phyloP scores from a whole-genome alignment of 768 basidiomycete genomes.

The Leccinum longicurvipes region DNA sequence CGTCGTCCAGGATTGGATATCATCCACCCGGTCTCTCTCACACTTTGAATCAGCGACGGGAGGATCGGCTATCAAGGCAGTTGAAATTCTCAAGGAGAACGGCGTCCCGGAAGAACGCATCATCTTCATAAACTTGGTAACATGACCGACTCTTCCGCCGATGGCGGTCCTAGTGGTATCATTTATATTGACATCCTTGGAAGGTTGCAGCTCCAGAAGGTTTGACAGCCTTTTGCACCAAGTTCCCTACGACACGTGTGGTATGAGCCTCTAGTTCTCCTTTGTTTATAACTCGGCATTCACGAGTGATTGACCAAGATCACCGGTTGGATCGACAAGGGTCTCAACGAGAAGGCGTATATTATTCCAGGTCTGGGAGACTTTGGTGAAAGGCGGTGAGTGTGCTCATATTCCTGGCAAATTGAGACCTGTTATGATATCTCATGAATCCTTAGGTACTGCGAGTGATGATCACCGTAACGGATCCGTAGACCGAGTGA shows the following conservation, averaged over 20 bases:
- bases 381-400: conserved; percentile 86
- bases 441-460: conserved; percentile 16
- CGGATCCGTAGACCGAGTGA: neutral
- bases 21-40: neutral
- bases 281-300: neutral
- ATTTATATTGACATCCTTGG: neutral
- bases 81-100: conserved; percentile 88
- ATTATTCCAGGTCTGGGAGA: conserved; percentile 97
- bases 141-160: neutral
- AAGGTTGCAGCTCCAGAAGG: conserved; percentile 91
- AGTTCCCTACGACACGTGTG: conserved; percentile 73
- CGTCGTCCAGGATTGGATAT: neutral
- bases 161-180: neutral
- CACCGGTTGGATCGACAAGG: conserved; percentile 94
- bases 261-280: conserved; percentile 42
- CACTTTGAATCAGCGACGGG: conserved; percentile 65
- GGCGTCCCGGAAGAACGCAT: conserved; percentile 94
- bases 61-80: conserved; percentile 96
- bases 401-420: neutral
- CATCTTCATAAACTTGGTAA: conserved; percentile 88
- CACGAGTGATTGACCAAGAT: conserved; percentile 46
- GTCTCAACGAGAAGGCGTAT: conserved; percentile 86
- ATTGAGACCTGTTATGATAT: neutral
- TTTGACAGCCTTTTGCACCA: conserved; percentile 71
- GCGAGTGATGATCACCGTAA: conserved; percentile 11